Conservation (phyloP, 805 yeast species). For the Candida hispaniensis region DNA sequence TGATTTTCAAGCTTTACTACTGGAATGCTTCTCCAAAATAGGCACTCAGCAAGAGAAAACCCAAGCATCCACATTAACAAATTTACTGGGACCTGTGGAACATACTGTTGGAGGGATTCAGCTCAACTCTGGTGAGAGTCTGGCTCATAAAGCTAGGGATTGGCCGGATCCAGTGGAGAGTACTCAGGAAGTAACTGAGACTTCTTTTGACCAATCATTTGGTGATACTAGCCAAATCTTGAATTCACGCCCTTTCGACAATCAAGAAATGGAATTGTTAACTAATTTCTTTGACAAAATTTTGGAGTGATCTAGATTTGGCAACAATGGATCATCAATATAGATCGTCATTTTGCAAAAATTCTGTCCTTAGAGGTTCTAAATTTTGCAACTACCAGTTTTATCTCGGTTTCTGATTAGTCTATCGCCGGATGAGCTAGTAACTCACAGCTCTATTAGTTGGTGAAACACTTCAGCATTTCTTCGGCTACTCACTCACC, state of each 20-base stretch:
- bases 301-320: slow-evolving; percentile 14
- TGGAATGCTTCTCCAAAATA: slow-evolving; percentile 18
- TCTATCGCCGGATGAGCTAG: no score
- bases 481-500: no score
- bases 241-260: slow-evolving; percentile 7
- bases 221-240: slow-evolving; percentile 17
- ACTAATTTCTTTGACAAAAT: slow-evolving; percentile 24
- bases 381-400: no score
- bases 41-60: slow-evolving; percentile 14
- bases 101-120: slow-evolving; percentile 24
- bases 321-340: neutral
- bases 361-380: no score
- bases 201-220: slow-evolving; percentile 18
- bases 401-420: no score
- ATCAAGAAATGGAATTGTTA: slow-evolving; percentile 21
- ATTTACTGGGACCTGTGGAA: slow-evolving; percentile 9
- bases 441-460: no score
- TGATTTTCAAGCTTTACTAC: slow-evolving; percentile 21
- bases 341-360: neutral
- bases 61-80: slow-evolving; percentile 3
- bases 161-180: slow-evolving; percentile 6
- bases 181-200: slow-evolving; percentile 16
- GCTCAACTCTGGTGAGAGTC: slow-evolving; percentile 21
- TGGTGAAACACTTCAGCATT: no score
- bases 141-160: slow-evolving; percentile 13